Percentiles rank a stretch among this genome's conserved stretches.
Evolutionary conservation across 805 yeast species (phyloP).

Genomic region (Metschnikowia henanensis): DNA sequence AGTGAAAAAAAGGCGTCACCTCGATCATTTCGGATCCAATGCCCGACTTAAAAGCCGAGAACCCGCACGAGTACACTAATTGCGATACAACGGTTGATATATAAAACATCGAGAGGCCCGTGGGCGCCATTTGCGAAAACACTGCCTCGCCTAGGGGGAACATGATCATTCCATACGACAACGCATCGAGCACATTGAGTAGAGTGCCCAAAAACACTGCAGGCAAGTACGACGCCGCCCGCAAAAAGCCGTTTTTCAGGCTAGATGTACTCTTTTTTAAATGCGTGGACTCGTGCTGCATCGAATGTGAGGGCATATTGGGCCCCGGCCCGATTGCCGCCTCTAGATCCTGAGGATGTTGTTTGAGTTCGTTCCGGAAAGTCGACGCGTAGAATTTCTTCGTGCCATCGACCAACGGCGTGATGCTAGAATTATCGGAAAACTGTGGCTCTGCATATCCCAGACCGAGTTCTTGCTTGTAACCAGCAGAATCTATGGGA

Average conservation of each 20-base stretch:
- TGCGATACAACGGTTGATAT: conserved; percentile 90
- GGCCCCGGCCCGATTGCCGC: conserved; percentile 11
- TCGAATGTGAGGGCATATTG: conserved; percentile 8
- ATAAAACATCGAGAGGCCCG: conserved; percentile 93
- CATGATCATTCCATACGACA: conserved; percentile 96
- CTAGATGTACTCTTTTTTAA: neutral
- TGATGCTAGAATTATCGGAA: conserved; percentile 6
- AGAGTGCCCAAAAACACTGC: conserved; percentile 84
- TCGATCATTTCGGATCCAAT: conserved; percentile 99
- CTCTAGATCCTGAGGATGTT: conserved; percentile 3
- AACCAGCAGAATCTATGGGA: conserved; percentile 16
- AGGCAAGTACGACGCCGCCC: conserved; percentile 58
- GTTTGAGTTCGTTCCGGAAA: conserved; percentile 2
- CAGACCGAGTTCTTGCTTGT: neutral
- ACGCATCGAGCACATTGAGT: conserved; percentile 86
- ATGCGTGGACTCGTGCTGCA: neutral
- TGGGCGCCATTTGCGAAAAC: conserved; percentile 78
- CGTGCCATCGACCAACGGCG: conserved; percentile 17
- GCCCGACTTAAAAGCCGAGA: conserved; percentile 86
- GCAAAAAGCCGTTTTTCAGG: conserved; percentile 17
- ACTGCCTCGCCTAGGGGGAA: conserved; percentile 85
- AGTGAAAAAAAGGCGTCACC: conserved; percentile 96
- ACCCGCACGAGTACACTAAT: conserved; percentile 84
- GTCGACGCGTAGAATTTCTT: conserved; percentile 9
- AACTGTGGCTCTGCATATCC: conserved; percentile 3